Conservation (phyloP, 331 rosid genomes). For the Quercus phellos region DNA sequence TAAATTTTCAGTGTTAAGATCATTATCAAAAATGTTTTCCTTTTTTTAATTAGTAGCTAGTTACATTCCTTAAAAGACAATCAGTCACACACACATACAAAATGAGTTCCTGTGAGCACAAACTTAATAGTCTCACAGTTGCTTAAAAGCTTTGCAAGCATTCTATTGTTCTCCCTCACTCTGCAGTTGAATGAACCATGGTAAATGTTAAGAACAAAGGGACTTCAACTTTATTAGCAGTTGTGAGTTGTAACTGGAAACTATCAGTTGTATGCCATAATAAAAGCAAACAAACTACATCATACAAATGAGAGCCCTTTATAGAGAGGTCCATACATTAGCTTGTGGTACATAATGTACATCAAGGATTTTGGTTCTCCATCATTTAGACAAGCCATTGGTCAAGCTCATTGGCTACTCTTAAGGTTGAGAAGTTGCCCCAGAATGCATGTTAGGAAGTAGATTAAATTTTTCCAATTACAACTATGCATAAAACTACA, state of each 20-base stretch:
- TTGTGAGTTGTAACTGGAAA: neutral
- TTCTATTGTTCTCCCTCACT: neutral
- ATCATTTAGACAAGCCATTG: constrained; percentile 5
- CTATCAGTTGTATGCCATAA: neutral
- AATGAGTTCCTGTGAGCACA: neutral
- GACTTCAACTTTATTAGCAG: neutral
- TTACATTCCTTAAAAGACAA: neutral
- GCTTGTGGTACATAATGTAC: neutral
- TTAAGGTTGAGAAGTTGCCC: constrained; percentile 14
- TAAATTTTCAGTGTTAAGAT: neutral
- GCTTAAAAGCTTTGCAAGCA: neutral
- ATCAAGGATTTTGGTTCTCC: constrained; percentile 13
- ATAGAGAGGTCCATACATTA: neutral
- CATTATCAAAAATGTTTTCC: neutral
- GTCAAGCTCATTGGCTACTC: constrained; percentile 14
- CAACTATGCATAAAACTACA: neutral
- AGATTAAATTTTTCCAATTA: constrained; percentile 8
- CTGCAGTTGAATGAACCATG: neutral
- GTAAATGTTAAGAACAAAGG: neutral
- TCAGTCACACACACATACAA: too few relatives aligned
- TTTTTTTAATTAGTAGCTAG: neutral
- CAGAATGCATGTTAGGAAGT: constrained; percentile 11
- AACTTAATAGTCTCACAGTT: neutral
- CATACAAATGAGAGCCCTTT: neutral
- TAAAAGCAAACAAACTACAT: neutral